These are phyloP conservation scores for Sistotremastrum suecicum DNA, from an alignment of 768 basidiomycete species.

Conservation along the genomic window DNA sequence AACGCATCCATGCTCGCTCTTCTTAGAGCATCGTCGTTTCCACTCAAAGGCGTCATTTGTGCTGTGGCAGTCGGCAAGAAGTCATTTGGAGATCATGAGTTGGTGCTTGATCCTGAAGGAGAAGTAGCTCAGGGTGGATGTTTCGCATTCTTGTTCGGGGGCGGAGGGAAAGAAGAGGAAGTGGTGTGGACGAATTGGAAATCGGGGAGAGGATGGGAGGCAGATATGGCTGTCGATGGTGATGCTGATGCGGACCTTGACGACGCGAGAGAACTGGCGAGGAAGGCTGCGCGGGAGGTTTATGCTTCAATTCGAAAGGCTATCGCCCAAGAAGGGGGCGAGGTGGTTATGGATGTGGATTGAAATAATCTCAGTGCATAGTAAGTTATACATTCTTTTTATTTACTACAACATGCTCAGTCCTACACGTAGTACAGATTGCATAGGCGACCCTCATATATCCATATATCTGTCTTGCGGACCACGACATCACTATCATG, in stretches of 20 bases:
- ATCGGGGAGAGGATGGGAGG: slow-evolving; percentile 11
- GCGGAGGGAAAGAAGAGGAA: slow-evolving; percentile 11
- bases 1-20: slow-evolving; percentile 61
- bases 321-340: no score
- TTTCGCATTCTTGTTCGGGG: slow-evolving; percentile 50
- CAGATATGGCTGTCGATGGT: no score
- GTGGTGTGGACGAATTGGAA: slow-evolving; percentile 51
- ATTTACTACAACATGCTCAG: no score
- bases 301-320: slow-evolving; percentile 8
- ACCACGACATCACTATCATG: no score
- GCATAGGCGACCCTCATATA: no score
- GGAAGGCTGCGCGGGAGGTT: slow-evolving; percentile 28
- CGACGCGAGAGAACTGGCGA: slow-evolving; percentile 35
- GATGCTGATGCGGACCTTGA: slow-evolving; percentile 27
- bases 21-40: slow-evolving; percentile 53
- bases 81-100: slow-evolving; percentile 2
- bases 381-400: no score
- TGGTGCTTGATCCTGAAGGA: slow-evolving; percentile 41
- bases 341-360: no score
- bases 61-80: slow-evolving; percentile 42
- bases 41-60: slow-evolving; percentile 62
- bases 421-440: no score
- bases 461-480: no score
- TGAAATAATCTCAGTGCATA: no score
- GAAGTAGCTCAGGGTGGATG: slow-evolving; percentile 39